These are phyloP conservation scores for Melaleuca alternifolia DNA, from an alignment of 345 rosid species.

Conservation along the genomic window DNA sequence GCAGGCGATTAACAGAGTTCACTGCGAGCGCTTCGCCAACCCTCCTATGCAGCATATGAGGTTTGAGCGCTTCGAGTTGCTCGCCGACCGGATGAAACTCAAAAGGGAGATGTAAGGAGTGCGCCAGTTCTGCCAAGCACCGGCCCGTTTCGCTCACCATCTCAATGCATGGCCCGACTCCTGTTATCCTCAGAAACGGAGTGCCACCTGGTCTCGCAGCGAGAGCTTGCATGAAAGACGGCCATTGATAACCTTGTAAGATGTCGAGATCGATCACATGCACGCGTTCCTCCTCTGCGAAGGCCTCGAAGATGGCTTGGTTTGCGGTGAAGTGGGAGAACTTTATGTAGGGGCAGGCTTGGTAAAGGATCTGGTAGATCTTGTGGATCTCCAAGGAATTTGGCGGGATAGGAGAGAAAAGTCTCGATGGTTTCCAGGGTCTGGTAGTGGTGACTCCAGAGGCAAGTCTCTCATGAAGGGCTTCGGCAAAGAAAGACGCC, in stretches of 20 bases:
- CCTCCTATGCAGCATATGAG: slow-evolving; percentile 45
- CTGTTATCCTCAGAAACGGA: slow-evolving; percentile 50
- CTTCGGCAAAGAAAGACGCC: slow-evolving; percentile 54
- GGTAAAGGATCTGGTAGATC: slow-evolving; percentile 48
- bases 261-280: slow-evolving; percentile 58
- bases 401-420: slow-evolving; percentile 38
- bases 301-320: slow-evolving; percentile 59
- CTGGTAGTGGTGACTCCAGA: slow-evolving; percentile 16
- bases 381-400: slow-evolving; percentile 41
- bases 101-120: slow-evolving; percentile 42
- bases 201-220: slow-evolving; percentile 51
- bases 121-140: slow-evolving; percentile 43
- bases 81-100: slow-evolving; percentile 48
- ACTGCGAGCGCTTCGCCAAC: slow-evolving; percentile 58
- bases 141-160: slow-evolving; percentile 39
- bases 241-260: slow-evolving; percentile 67
- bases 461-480: slow-evolving; percentile 40
- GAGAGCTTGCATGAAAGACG: slow-evolving; percentile 66
- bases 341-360: slow-evolving; percentile 52
- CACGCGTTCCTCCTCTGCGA: slow-evolving; percentile 51
- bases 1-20: slow-evolving; percentile 42
- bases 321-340: slow-evolving; percentile 65
- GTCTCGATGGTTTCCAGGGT: slow-evolving; percentile 9
- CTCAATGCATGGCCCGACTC: slow-evolving; percentile 34
- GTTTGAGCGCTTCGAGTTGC: slow-evolving; percentile 35